Evolutionary conservation across 768 basidiomycete genomes (phyloP).

Genomic region (Boletus tylopilopsis): DNA sequence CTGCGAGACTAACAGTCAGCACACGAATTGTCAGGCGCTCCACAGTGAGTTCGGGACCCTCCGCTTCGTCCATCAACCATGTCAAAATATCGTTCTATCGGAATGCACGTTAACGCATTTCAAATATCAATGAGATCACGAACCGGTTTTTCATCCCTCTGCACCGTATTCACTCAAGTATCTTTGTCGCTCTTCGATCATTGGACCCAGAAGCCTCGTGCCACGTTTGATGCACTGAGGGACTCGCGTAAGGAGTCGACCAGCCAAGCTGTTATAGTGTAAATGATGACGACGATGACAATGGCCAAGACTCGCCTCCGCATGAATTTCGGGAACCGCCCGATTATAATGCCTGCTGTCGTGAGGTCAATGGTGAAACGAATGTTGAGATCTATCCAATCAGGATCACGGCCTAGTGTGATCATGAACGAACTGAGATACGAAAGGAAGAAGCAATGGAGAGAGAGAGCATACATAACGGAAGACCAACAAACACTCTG

Average conservation of each 20-base stretch:
- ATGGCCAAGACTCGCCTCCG: neutral
- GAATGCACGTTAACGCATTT: no score
- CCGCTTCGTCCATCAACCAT: slow-evolving; percentile 29
- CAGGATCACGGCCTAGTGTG: slow-evolving; percentile 36
- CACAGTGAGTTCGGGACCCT: slow-evolving; percentile 9
- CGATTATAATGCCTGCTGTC: neutral
- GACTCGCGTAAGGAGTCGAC: neutral
- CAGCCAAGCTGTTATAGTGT: neutral
- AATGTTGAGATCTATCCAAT: slow-evolving; percentile 32
- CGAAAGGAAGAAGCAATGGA: neutral
- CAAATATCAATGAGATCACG: no score
- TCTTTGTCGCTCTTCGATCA: slow-evolving; percentile 28
- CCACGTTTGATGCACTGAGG: neutral
- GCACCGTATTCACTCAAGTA: slow-evolving; percentile 20
- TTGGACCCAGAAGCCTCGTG: slow-evolving; percentile 21
- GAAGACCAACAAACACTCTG: neutral
- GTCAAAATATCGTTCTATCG: slow-evolving; percentile 36
- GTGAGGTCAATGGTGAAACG: slow-evolving; percentile 29
- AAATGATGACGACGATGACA: neutral
- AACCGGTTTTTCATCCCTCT: slow-evolving; percentile 30
- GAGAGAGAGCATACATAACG: slow-evolving; percentile 31
- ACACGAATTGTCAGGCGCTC: slow-evolving; percentile 22
- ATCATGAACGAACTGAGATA: neutral
- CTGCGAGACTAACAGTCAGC: slow-evolving; percentile 14
- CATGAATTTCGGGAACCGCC: neutral